phyloP scores from a whole-genome alignment of 495 filamentous ascomycete genomes.

The Staphylotrichum tortipilum region DNA sequence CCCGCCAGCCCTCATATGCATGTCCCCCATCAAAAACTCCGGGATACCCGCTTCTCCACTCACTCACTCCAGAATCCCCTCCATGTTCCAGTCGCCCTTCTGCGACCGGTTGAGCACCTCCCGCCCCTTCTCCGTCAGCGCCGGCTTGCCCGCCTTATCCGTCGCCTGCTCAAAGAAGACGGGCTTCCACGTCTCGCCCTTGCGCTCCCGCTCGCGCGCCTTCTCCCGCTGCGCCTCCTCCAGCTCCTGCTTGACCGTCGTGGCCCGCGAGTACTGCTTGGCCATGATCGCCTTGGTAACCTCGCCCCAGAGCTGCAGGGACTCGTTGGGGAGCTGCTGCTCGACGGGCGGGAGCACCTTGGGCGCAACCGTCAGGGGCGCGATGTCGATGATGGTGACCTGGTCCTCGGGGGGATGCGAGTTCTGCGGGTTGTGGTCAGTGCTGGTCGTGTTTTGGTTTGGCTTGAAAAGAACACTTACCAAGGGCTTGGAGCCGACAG shows the following conservation, averaged over 20 bases:
- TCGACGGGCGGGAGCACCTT: constrained; percentile 72
- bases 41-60: no score
- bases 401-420: constrained; percentile 50
- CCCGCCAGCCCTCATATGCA: neutral
- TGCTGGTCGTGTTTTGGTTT: no score
- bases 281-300: constrained; percentile 81
- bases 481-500: constrained; percentile 42
- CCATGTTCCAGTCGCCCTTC: constrained; percentile 46
- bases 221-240: constrained; percentile 83
- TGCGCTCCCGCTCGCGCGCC: constrained; percentile 64
- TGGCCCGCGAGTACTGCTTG: constrained; percentile 78
- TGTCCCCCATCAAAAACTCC: no score
- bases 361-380: constrained; percentile 62
- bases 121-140: constrained; percentile 68
- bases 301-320: constrained; percentile 73
- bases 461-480: constrained; percentile 26
- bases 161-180: constrained; percentile 76
- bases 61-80: constrained; percentile 29
- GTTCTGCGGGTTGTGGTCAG: constrained; percentile 20
- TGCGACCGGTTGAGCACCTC: constrained; percentile 62
- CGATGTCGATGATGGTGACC: constrained; percentile 72
- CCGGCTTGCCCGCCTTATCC: constrained; percentile 66
- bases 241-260: constrained; percentile 77
- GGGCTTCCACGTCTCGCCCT: constrained; percentile 66
- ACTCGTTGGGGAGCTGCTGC: constrained; percentile 80